Base-by-base conservation (phyloP, 192 early-diverging fungal species). In the Obelidium mucronatum region DNA sequence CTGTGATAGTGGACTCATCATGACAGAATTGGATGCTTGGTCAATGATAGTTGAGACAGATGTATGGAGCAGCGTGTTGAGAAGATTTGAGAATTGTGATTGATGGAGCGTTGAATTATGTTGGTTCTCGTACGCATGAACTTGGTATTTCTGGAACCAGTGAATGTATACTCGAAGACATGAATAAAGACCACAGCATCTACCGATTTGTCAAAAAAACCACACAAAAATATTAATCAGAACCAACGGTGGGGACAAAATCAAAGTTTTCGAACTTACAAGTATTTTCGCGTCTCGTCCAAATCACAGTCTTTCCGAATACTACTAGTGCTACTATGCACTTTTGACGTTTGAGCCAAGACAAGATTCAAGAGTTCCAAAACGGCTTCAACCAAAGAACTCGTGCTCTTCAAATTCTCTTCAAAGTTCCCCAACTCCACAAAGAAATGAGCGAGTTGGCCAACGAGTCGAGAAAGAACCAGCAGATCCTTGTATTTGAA, bases 151-250 rank as follows among this genome's bases (percentile, higher is more conserved):
- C 17, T 69, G 42, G 22, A 69, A 1, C 67, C 67, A 69, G 35
- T 69, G 67, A 30, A 69, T 54, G 67, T 69, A 69, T 13, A 69
- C 28, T 51, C 52, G 67, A 13, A 69, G 28, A 11, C 35, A 48
- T 8, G 24, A 24, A 17, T 52, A 69, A 52, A 69, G 37, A 8
- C 19, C 63, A 36, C 31, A 33, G 0, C 63, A 65, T 22, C 63
- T 65, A 2, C n/a, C n/a, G n/a, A n/a, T n/a, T n/a, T n/a, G n/a
- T n/a, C n/a, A n/a, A n/a, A n/a, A n/a, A n/a, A n/a, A n/a, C n/a
- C n/a, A n/a, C n/a, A n/a, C n/a, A n/a, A n/a, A n/a, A n/a, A n/a
- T n/a, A n/a, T n/a, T n/a, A n/a, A n/a, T n/a, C n/a, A n/a, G n/a
- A n/a, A n/a, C n/a, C n/a, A n/a, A n/a, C n/a, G n/a, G n/a, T n/a